Base-by-base conservation (phyloP, 441 rosid genomes). In the Cnidoscolus chayamansa region DNA sequence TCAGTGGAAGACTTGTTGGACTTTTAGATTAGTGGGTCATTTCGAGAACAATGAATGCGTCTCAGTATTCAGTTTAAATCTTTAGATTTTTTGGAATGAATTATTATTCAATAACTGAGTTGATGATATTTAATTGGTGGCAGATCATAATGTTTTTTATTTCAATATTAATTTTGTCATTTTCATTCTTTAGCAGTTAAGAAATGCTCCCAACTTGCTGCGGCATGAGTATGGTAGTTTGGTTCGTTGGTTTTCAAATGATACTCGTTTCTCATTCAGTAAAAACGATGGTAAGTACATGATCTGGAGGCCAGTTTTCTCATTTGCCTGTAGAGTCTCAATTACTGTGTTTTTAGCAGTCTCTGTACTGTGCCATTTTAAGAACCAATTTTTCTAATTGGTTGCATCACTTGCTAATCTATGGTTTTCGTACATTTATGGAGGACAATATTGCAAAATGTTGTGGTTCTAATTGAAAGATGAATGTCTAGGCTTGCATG, bases 211-310 rank as follows among this genome's bases (percentile, higher is more conserved):
- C 15, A 70, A 69, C 48, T 67, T 88, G 57, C 78, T 87, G 57
- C 78, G 84, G 72, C 86, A 81, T 48, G 90, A 89, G 55, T 86
- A 72, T 79, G 85, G 84, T 11, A 50, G 78, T 72, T 77, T 82
- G 71, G 85, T 77, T 65, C 88, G 90, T 4, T 85, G 90, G 80
- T 86, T 88, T 79, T 83, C 97, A 51, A 79, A 82, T 58, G 84
- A 76, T 58, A 63, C 77, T 25, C 85, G 73, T 3, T 62, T 79
- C 70, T 80, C 84, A 57, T 68, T 70, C 72, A 32, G 72, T 79
- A 88, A 72, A 79, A 78, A 81, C 49, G 79, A 82, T 81, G 93
- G 96, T 92, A 81, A 53, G 70, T 65, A 17, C 49, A 19, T 59
- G 53, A 49, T 55, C 13, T 70, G 74, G 61, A 45, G 79, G 68